Evolutionary conservation across 768 basidiomycete species (phyloP), one percentile per base, ranked within the genome.

Genomic region (Mycena epipterygia): DNA sequence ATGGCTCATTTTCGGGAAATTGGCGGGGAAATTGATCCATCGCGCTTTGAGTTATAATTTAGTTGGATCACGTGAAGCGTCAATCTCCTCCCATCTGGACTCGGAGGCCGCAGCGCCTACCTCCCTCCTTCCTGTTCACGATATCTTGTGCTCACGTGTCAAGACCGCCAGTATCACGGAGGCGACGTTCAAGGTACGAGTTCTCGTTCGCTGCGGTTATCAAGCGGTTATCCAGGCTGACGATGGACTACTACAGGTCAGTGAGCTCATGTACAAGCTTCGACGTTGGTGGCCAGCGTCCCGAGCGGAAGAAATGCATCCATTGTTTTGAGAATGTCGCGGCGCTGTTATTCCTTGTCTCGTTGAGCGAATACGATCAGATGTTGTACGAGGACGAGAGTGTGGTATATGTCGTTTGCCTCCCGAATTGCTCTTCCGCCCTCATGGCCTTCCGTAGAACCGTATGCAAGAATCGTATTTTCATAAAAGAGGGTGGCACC

Each of bases 111-210:
- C 37, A 41, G 39, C 57, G 39, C 39, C 57, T 41, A 42, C 35
- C 57, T 58, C 35, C 39, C 35, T 58, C 25, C 57, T 25, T 37
- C 25, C 39, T 37, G 39, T 29, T 39, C 35, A 58, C 14, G 57
- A 58, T 41, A 42, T 58, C 53, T 42, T 58, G 39, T 27, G 41
- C 37, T 41, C 39, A 29, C 57, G 57, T 41, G 37, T 44, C 23
- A 58, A 29, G 57, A 58, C 57, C 57, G 33, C 57, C 37, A 42
- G 57, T 29, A 58, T 58, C 57, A 58, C 25, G 57, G 57, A 44
- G 57, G 39, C 39, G 37, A 58, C 57, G 57, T 58, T 58, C 39
- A 56, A 56, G 33, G 53, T 56, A 48, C n/a, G 46, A 48, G 46
- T 48, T 52, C 51, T 52, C 51, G 51, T 52, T 52, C 51, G 51